Conservation (phyloP, 192 early-diverging fungal species). For the Coemansia sp. region DNA sequence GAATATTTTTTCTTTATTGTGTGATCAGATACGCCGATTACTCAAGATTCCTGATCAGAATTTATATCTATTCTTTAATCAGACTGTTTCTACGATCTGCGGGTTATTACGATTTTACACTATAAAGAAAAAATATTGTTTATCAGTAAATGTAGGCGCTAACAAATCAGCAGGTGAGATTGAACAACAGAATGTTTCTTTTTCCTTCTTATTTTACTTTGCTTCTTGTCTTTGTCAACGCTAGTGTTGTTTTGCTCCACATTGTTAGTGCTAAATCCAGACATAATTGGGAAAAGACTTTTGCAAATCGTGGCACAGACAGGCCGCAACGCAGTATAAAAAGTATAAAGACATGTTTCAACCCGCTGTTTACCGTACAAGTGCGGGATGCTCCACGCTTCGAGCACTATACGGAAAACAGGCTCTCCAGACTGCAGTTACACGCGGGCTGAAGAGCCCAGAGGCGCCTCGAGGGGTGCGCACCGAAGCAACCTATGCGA, state of each 20-base stretch:
- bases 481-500: conserved; percentile 25
- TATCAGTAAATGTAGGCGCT: too few species aligned
- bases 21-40: background rate
- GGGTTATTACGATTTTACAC: too few species aligned
- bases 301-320: too few species aligned
- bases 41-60: too few species aligned
- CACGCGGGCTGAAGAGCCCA: background rate
- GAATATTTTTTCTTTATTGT: conserved; percentile 3
- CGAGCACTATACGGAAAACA: background rate
- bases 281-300: background rate
- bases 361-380: background rate
- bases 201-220: background rate
- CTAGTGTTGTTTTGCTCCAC: background rate
- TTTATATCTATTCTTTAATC: too few species aligned
- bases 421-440: background rate
- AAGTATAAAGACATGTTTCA: conserved; percentile 9
- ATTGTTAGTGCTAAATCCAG: background rate
- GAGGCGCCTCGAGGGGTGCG: conserved; percentile 16
- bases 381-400: background rate
- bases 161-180: background rate
- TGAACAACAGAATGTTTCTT: background rate
- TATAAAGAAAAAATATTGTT: too few species aligned
- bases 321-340: too few species aligned
- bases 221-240: background rate
- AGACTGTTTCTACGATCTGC: too few species aligned